Conservation (phyloP, 352 stramenopile genomes). For the Pythium coloratum region DNA sequence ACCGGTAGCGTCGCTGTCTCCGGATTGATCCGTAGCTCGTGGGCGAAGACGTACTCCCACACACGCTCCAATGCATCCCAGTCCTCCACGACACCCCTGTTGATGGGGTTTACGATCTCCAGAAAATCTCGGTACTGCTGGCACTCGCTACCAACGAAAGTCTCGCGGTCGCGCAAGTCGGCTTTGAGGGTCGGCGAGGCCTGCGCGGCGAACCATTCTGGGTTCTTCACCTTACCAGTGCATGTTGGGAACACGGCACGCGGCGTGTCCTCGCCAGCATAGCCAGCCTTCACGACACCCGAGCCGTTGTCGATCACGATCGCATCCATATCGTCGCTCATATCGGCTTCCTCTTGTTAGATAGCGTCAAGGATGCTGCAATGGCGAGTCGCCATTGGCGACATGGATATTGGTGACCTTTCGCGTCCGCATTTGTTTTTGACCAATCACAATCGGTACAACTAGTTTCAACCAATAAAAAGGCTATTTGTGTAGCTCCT, state of each 20-base stretch:
- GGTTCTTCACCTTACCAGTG: slow-evolving; percentile 71
- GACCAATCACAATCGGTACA: slow-evolving; percentile 18
- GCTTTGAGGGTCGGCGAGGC: slow-evolving; percentile 49
- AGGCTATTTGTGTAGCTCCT: slow-evolving; percentile 8
- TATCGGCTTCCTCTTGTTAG: slow-evolving; percentile 13
- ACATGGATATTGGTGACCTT: slow-evolving; percentile 29
- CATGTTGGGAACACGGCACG: slow-evolving; percentile 69
- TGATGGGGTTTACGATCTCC: slow-evolving; percentile 72
- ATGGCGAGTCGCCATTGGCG: background rate
- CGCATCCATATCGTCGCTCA: slow-evolving; percentile 51
- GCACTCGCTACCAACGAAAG: slow-evolving; percentile 62
- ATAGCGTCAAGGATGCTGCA: background rate
- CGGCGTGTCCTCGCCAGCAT: slow-evolving; percentile 83
- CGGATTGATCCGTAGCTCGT: slow-evolving; percentile 75
- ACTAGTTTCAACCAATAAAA: slow-evolving; percentile 18
- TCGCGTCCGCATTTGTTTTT: slow-evolving; percentile 23
- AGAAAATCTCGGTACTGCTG: slow-evolving; percentile 70
- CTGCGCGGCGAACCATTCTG: slow-evolving; percentile 77
- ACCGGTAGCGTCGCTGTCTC: slow-evolving; percentile 70
- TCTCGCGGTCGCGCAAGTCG: slow-evolving; percentile 72
- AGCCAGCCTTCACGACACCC: slow-evolving; percentile 78
- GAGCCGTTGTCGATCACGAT: slow-evolving; percentile 90
- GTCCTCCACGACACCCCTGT: slow-evolving; percentile 76
- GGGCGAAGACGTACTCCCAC: slow-evolving; percentile 83
- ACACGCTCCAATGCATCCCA: slow-evolving; percentile 86